Evolutionary conservation across 2,329 filamentous ascomycete genomes (phyloP), one percentile per base, ranked within the genome.

Genomic region (Cercospora nicotianae): DNA sequence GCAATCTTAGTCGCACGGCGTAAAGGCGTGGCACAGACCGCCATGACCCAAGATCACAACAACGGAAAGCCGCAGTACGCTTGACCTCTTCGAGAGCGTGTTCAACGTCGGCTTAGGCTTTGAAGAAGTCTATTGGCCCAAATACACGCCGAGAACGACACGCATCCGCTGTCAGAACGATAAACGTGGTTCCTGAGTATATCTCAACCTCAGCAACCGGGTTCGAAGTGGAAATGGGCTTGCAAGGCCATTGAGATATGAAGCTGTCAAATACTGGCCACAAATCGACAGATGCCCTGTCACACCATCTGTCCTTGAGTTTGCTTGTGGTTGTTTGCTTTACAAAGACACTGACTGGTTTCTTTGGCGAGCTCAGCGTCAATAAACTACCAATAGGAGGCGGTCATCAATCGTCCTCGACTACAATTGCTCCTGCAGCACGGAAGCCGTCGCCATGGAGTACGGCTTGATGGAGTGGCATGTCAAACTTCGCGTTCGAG

Each of bases 291-390:
- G n/a, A 45, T 30, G 9, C 18, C 7, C 51, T 30, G 62, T 64
- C 51, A 23, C 62, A 64, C 62, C 8, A 58, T 42, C 51, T 26
- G 6, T 55, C 5, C 42, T 26, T 51, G 64, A 60, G 63, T 65
- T 68, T 68, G 67, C 67, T 66, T 42, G 48, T 42, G 30, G 42
- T 58, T 68, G 67, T 68, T 68, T 68, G 67, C 67, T 68, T 55
- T 28, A 26, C 51, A 5, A 42, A 60, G 23, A 20, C 51, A 33
- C 36, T 66, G 67, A 66, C 58, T 68, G 66, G 66, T 36, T 42
- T 33, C 51, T 16, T 39, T 55, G 45, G 42, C 45, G 18, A 63
- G 26, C 48, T 53, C 45, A 33, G 61, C 61, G 23, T 55, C 30
- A 51, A 48, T 20, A 36, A 55, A 23, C 20, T 31, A 51, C 61